Percentiles rank a stretch among this genome's conserved stretches.
Conservation (phyloP, 805 yeast genomes). For the Zygotorulaspora sp. region DNA sequence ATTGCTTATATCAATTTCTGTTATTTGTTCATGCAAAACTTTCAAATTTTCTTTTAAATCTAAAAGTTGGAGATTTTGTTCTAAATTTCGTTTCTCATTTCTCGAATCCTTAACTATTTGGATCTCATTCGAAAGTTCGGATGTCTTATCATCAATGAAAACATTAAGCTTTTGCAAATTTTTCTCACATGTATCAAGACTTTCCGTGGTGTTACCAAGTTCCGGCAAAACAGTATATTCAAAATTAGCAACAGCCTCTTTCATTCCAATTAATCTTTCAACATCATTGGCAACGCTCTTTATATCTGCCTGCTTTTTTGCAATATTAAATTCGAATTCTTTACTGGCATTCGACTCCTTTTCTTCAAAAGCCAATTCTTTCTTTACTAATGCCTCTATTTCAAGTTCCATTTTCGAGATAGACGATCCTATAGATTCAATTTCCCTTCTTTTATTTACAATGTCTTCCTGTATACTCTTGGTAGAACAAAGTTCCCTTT, state of each 20-base stretch:
- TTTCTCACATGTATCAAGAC: conserved; percentile 20
- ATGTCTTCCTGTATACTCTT: conserved; percentile 16
- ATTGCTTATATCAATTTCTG: conserved; percentile 45
- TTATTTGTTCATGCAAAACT: conserved; percentile 39
- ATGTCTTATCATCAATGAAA: conserved; percentile 18
- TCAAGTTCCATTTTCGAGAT: conserved; percentile 10
- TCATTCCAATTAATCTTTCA: conserved; percentile 14
- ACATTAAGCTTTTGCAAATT: conserved; percentile 20
- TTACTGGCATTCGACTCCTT: conserved; percentile 1
- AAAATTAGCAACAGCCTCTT: conserved; percentile 14
- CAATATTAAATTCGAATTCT: conserved; percentile 3
- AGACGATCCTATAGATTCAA: conserved; percentile 12
- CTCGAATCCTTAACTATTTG: conserved; percentile 50
- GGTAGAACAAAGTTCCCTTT: conserved; percentile 16
- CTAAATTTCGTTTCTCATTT: conserved; percentile 56
- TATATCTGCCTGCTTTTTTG: conserved; percentile 10
- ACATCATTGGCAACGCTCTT: conserved; percentile 32
- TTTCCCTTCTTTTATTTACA: conserved; percentile 10
- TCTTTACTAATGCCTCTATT: conserved; percentile 6
- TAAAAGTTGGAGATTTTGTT: conserved; percentile 59
- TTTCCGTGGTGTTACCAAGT: conserved; percentile 18
- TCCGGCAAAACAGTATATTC: conserved; percentile 11
- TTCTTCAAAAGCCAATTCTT: conserved; percentile 5
- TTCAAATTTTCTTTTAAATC: conserved; percentile 40
- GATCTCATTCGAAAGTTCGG: conserved; percentile 27